These are phyloP conservation scores for Xanthoparmelia taractica DNA, from an alignment of 495 filamentous ascomycete genomes.

Conservation along the genomic window DNA sequence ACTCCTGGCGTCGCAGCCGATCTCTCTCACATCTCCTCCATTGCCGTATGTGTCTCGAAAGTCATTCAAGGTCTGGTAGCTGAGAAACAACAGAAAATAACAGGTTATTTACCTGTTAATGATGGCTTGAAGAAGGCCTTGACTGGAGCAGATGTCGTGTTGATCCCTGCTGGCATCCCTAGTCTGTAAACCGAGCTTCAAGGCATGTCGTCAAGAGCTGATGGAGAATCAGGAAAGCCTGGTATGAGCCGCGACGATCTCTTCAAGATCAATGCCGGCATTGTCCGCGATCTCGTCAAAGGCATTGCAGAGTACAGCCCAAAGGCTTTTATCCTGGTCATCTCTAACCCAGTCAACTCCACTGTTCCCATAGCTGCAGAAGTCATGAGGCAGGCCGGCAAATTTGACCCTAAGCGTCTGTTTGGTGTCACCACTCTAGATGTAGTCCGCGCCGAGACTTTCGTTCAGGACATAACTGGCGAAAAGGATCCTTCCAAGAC, in stretches of 20 bases:
- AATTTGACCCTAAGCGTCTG: constrained; percentile 87
- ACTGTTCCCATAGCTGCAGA: constrained; percentile 97
- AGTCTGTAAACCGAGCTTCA: constrained; percentile 50
- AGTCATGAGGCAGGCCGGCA: constrained; percentile 81
- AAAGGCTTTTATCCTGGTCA: constrained; percentile 89
- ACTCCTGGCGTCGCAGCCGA: constrained; percentile 92
- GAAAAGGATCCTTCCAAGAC: constrained; percentile 72
- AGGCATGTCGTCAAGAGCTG: constrained; percentile 15
- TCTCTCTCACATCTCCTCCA: constrained; percentile 92
- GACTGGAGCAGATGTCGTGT: constrained; percentile 84
- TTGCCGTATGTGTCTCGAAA: constrained; percentile 57
- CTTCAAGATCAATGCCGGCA: constrained; percentile 96
- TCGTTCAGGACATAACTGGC: constrained; percentile 78
- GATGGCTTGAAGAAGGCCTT: constrained; percentile 84
- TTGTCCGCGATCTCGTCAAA: constrained; percentile 79
- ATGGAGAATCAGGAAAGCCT: constrained; percentile 67
- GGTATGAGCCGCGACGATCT: constrained; percentile 99
- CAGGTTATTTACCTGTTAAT: constrained; percentile 81
- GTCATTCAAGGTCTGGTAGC: background rate
- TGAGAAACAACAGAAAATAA: constrained; percentile 61
- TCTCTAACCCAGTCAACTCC: constrained; percentile 99
- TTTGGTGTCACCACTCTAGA: constrained; percentile 98
- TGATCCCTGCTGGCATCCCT: constrained; percentile 97
- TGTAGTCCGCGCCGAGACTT: constrained; percentile 95
- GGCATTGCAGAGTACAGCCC: constrained; percentile 78